Evolutionary conservation across 805 yeast genomes (phyloP).

Genomic region (Hyphopichia homilentoma): DNA sequence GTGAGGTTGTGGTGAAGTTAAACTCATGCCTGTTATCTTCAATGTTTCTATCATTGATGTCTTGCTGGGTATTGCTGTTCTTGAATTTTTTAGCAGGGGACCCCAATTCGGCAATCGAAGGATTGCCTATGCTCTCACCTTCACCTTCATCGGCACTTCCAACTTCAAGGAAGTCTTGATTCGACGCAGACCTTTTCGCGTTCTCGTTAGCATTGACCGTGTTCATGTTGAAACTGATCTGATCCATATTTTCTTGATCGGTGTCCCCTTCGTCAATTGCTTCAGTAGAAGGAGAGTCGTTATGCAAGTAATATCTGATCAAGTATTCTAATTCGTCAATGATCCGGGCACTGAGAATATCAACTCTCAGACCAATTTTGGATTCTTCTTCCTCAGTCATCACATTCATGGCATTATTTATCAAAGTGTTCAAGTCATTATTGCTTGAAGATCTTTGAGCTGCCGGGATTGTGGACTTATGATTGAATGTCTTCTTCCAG

Average conservation of each 20-base stretch:
- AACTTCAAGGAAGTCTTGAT: constrained; percentile 8
- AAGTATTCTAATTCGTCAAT: constrained; percentile 63
- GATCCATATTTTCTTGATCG: constrained; percentile 2
- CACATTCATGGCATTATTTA: constrained; percentile 15
- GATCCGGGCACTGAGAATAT: constrained; percentile 66
- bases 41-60: no score
- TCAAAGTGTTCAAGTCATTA: constrained; percentile 12
- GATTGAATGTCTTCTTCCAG: constrained; percentile 35
- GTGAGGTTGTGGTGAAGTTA: neutral
- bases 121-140: constrained; percentile 2
- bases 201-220: neutral
- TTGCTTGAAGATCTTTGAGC: neutral
- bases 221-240: constrained; percentile 1
- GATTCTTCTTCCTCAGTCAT: constrained; percentile 9
- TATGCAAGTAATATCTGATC: constrained; percentile 40
- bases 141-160: constrained; percentile 8
- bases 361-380: constrained; percentile 42
- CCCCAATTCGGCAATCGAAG: constrained; percentile 8
- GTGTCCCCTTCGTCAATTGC: constrained; percentile 18
- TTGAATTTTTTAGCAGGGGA: constrained; percentile 12
- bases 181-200: neutral
- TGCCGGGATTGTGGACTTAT: constrained; percentile 4
- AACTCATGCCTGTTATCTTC: no score
- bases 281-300: constrained; percentile 11
- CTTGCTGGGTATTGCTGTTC: neutral